A percentile compares a stretch with the other conserved stretches of the same genome.
Conservation (phyloP, 306 rosid species). For the Inga oerstediana region DNA sequence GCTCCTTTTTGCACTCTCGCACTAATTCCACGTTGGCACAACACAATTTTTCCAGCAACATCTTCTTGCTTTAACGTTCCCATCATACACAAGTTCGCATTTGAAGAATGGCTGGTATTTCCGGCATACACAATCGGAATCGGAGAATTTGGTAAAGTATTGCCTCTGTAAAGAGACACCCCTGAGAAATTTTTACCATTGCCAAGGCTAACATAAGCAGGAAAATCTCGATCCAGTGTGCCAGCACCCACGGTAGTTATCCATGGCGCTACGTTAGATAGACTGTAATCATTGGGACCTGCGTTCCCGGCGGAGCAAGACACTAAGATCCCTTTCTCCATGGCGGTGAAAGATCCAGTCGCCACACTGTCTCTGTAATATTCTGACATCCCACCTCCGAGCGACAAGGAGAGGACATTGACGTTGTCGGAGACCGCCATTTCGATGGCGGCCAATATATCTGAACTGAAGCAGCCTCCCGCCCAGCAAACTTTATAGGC, state of each 20-base stretch:
- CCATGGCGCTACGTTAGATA: conserved; percentile 90
- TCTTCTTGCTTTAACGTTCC: conserved; percentile 67
- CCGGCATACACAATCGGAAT: conserved; percentile 70
- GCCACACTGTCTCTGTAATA: conserved; percentile 84
- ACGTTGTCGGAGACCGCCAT: conserved; percentile 68
- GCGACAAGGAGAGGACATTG: conserved; percentile 77
- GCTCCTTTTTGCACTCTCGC: conserved; percentile 90
- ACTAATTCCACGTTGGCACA: conserved; percentile 83
- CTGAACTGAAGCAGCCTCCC: conserved; percentile 95
- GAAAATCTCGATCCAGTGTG: conserved; percentile 94
- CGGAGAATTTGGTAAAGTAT: conserved; percentile 46
- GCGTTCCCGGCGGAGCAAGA: conserved; percentile 94
- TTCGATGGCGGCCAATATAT: conserved; percentile 80
- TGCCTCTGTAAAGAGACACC: conserved; percentile 73
- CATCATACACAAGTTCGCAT: conserved; percentile 76
- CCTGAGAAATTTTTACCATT: conserved; percentile 82
- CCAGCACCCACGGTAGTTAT: conserved; percentile 96
- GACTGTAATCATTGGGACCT: conserved; percentile 68
- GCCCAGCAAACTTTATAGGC: conserved; percentile 88
- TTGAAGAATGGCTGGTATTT: conserved; percentile 58
- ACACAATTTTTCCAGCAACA: conserved; percentile 76
- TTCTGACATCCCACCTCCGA: conserved; percentile 89
- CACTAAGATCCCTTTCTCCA: conserved; percentile 83
- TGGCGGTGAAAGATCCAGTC: conserved; percentile 76
- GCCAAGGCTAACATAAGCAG: conserved; percentile 71